Evolutionary conservation across 208 protist species (phyloP), one percentile per base, ranked within the genome.

Genomic region (Trichomonas gallinae): DNA sequence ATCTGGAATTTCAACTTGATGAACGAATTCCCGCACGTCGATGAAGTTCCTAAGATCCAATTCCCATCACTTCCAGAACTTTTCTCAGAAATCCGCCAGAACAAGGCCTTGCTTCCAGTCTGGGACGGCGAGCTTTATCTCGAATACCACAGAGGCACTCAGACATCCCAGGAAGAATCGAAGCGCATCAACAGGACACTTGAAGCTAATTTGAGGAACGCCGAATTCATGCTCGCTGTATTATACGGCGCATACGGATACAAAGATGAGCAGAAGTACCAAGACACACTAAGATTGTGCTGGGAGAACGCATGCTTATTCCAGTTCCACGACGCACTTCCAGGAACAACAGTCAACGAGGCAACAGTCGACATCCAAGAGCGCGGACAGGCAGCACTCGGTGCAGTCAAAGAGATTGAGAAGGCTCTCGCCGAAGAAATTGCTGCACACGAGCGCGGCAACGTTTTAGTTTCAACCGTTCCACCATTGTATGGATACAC

Each of bases 91-190:
- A 96, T 96, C 82, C 10, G 49, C 31, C 21, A 96, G 63, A 63
- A 82, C 34, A 38, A 83, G 42, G 15, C 40, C 10, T 13, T 87
- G 44, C 17, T 96, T 45, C 58, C 96, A 11, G 45, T 46, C 10
- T 87, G 49, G 96, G 88, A 96, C 48, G 63, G 63, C 58, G 85
- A 96, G 81, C 31, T 96, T 23, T 97, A 97, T 87, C n/a, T 97
- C 0, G 96, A 97, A 48, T 96, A 85, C n/a, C 96, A 97, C 36
- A 40, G 96, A 63, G 96, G 96, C 21, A 97, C 96, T 17, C 58
- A 58, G 36, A 97, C 96, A 44, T 45, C 96, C 3, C 85, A 96
- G 36, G 96, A 81, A 63, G 88, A 58, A 83, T 23, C 96, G 0
- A 97, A 97, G 81, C 31, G 49, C 26, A 2, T 31, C 10, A 97